These are phyloP conservation scores for Lentinula novae-zelandiae DNA, from an alignment of 1,284 basidiomycete species.

Conservation along the genomic window DNA sequence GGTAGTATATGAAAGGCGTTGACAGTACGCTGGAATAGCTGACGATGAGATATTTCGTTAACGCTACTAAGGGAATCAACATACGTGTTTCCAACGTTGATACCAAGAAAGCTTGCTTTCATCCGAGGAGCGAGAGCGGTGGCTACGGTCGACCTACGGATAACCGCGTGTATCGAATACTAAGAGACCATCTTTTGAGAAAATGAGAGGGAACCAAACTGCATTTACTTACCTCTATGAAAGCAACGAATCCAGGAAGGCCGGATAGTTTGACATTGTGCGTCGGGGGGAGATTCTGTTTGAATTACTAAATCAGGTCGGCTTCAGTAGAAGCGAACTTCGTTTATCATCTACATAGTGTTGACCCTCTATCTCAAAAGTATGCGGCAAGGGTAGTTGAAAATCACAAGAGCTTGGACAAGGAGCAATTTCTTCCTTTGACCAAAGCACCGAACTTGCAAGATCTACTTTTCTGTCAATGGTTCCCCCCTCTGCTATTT, in stretches of 20 bases:
- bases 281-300: constrained; percentile 60
- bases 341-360: constrained; percentile 48
- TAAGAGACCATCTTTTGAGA: constrained; percentile 15
- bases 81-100: constrained; percentile 44
- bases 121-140: constrained; percentile 30
- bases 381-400: constrained; percentile 50
- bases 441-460: constrained; percentile 54
- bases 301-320: constrained; percentile 1
- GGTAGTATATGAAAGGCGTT: constrained; percentile 62
- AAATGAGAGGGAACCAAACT: neutral
- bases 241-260: constrained; percentile 63
- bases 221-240: constrained; percentile 36
- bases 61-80: constrained; percentile 13
- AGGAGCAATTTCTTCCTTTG: constrained; percentile 36
- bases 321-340: constrained; percentile 7
- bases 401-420: constrained; percentile 57
- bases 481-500: constrained; percentile 63
- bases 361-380: constrained; percentile 50
- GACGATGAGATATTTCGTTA: neutral
- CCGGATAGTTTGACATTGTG: constrained; percentile 59
- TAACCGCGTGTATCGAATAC: constrained; percentile 51
- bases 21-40: constrained; percentile 40
- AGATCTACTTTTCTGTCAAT: constrained; percentile 48
- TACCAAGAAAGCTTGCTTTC: constrained; percentile 43
- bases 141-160: constrained; percentile 32